A percentile compares a stretch with the other conserved stretches of the same genome.
Conservation (phyloP, 202 grass and related monocot species). For the Saccharum hybrid region DNA sequence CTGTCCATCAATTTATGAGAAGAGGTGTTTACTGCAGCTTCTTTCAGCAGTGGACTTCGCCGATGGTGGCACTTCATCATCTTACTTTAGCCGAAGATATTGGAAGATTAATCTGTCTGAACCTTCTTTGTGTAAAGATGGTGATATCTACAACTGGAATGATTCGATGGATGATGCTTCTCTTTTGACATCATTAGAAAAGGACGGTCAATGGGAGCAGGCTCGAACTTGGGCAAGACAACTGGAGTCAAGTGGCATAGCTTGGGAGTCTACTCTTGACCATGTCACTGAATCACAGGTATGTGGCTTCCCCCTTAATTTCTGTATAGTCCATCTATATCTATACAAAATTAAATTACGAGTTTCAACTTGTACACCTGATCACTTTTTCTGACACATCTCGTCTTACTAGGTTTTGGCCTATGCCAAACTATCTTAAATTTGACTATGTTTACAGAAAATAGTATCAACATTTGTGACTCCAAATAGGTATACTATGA, state of each 20-base stretch:
- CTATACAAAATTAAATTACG: too few species aligned
- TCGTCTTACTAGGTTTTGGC: not conserved
- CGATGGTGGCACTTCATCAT: conserved; percentile 75
- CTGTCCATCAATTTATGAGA: conserved; percentile 92
- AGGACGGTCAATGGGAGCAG: conserved; percentile 79
- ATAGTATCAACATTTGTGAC: too few species aligned
- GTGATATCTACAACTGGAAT: conserved; percentile 67
- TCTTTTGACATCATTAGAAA: conserved; percentile 81
- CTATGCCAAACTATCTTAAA: not conserved
- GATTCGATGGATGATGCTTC: conserved; percentile 83
- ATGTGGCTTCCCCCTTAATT: conserved; percentile 38
- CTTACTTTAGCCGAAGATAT: conserved; percentile 80
- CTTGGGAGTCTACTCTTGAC: conserved; percentile 84
- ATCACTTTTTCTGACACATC: not conserved
- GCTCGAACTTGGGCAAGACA: conserved; percentile 91
- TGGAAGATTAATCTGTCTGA: conserved; percentile 94
- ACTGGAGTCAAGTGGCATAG: conserved; percentile 69
- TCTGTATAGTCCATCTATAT: conserved; percentile 11
- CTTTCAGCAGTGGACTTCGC: conserved; percentile 87
- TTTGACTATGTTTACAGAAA: not conserved
- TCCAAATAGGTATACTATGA: too few species aligned
- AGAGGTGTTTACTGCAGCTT: conserved; percentile 78
- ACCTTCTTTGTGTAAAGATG: conserved; percentile 68
- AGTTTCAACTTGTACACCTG: not conserved
- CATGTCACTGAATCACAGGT: conserved; percentile 99